phyloP scores from a whole-genome alignment of 1,139 yeast genomes.

The Suhomyces wounanorum region DNA sequence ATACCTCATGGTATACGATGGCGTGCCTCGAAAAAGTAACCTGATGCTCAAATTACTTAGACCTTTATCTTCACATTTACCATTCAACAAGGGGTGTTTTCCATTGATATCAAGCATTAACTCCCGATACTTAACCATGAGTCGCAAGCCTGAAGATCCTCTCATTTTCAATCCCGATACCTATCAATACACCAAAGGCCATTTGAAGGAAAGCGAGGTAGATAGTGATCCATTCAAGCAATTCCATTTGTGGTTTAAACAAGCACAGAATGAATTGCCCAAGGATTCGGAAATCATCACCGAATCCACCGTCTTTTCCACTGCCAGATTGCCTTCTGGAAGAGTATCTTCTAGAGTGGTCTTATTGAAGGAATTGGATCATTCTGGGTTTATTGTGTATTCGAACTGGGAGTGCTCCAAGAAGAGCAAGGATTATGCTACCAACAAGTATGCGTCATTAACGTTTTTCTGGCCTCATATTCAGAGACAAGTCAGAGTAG shows the following conservation, averaged over 20 bases:
- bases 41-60: conserved; percentile 5
- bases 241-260: conserved; percentile 82
- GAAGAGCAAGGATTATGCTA: conserved; percentile 67
- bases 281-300: conserved; percentile 58
- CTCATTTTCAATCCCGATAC: conserved; percentile 77
- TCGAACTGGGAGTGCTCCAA: conserved; percentile 91
- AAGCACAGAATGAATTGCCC: conserved; percentile 58
- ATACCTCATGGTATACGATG: conserved; percentile 1
- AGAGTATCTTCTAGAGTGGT: conserved; percentile 83
- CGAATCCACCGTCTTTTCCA: conserved; percentile 78
- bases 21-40: conserved; percentile 5
- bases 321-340: conserved; percentile 87
- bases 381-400: conserved; percentile 81
- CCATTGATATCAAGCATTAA: not conserved
- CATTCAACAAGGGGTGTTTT: not conserved
- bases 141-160: conserved; percentile 6
- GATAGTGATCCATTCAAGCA: conserved; percentile 66
- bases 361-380: conserved; percentile 84
- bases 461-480: conserved; percentile 91
- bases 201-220: conserved; percentile 58
- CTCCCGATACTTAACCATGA: not conserved
- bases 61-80: not conserved
- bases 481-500: conserved; percentile 92
- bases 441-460: conserved; percentile 79
- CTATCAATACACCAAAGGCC: conserved; percentile 77